Conservation (phyloP, 805 yeast species). For the Yarrowia hollandica region DNA sequence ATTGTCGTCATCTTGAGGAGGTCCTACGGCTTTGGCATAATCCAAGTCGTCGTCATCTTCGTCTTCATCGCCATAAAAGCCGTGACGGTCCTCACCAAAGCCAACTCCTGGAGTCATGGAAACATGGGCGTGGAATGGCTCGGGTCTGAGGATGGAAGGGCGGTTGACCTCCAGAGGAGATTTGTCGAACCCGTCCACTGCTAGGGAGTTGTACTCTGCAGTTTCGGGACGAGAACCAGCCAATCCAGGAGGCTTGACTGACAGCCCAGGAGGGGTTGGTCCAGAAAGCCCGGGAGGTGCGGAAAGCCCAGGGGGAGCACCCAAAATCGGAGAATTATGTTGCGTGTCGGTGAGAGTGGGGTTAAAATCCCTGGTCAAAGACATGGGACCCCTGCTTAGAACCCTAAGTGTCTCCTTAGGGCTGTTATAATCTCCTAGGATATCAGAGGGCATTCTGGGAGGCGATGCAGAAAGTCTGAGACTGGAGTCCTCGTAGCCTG, state of each 20-base stretch:
- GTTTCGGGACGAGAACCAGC: constrained; percentile 10
- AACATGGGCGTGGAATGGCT: constrained; percentile 14
- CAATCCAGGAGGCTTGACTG: neutral
- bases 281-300: neutral
- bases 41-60: neutral
- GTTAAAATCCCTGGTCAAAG: neutral
- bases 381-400: constrained; percentile 7
- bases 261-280: neutral
- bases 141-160: neutral
- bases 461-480: neutral
- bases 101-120: constrained; percentile 11
- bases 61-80: neutral
- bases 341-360: neutral
- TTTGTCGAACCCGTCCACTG: neutral
- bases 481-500: constrained; percentile 12
- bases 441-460: neutral
- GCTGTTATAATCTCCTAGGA: neutral
- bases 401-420: constrained; percentile 4
- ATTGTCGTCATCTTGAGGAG: constrained; percentile 2
- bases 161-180: constrained; percentile 1
- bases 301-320: neutral
- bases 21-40: neutral
- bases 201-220: neutral
- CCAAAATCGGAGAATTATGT: neutral
- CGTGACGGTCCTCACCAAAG: neutral